Percentiles rank a stretch among this genome's conserved stretches.
phyloP scores from a whole-genome alignment of 257 asterid genomes.

The Pogostemon cablin region DNA sequence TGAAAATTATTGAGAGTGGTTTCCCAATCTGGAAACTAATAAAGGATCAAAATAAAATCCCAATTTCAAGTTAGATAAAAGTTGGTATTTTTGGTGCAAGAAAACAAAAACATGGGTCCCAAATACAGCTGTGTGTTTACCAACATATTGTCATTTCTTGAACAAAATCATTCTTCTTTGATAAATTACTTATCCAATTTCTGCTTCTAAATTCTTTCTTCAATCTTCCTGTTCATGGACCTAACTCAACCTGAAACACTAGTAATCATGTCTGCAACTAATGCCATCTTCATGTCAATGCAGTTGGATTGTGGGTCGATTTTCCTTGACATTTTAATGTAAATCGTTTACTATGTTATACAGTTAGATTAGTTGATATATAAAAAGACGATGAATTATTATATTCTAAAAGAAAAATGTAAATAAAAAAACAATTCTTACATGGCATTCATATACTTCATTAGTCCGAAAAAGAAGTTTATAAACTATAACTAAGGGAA shows the following conservation, averaged over 20 bases:
- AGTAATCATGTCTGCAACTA: too few relatives aligned
- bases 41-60: neutral
- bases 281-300: too few relatives aligned
- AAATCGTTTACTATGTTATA: too few relatives aligned
- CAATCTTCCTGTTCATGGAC: constrained; percentile 15
- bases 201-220: neutral
- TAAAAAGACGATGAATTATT: too few relatives aligned
- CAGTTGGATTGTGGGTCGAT: too few relatives aligned
- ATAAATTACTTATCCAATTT: neutral
- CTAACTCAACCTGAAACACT: neutral
- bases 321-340: too few relatives aligned
- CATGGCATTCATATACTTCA: too few relatives aligned
- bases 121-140: constrained; percentile 44
- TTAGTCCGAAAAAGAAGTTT: too few relatives aligned
- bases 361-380: too few relatives aligned
- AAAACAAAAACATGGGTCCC: constrained; percentile 45
- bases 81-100: constrained; percentile 33
- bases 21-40: neutral
- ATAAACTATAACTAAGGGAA: too few relatives aligned
- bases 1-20: neutral
- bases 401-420: too few relatives aligned
- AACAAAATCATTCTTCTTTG: constrained; percentile 42
- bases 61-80: neutral
- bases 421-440: too few relatives aligned
- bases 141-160: constrained; percentile 46